Evolutionary conservation across 306 rosid genomes (phyloP).

Genomic region (Cicer chorassanicum): DNA sequence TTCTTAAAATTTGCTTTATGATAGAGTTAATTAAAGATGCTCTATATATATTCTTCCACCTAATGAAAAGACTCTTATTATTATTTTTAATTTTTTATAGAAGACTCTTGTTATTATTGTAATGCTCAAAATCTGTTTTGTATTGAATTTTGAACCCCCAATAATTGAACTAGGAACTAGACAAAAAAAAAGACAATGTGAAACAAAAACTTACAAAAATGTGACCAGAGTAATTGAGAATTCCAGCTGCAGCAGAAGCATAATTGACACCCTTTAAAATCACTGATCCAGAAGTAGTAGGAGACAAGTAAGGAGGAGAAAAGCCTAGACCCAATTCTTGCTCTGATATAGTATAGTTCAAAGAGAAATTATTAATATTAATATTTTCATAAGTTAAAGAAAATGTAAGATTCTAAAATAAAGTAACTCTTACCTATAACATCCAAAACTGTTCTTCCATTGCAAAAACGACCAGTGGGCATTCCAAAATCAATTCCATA

Average conservation of each 20-base stretch:
- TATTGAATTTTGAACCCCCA: background rate
- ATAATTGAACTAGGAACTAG: background rate
- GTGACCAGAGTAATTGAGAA: slow-evolving; percentile 64
- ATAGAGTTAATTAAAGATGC: too few species aligned
- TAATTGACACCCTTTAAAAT: slow-evolving; percentile 71
- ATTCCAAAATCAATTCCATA: slow-evolving; percentile 71
- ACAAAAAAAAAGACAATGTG: background rate
- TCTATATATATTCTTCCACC: too few species aligned
- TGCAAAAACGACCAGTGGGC: slow-evolving; percentile 71
- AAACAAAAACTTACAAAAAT: slow-evolving; percentile 57
- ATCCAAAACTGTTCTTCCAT: slow-evolving; percentile 71
- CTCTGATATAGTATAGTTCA: slow-evolving; percentile 44
- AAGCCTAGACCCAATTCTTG: slow-evolving; percentile 55
- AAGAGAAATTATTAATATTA: background rate
- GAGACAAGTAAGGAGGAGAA: slow-evolving; percentile 73
- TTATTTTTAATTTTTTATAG: too few species aligned
- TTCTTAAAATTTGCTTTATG: too few species aligned
- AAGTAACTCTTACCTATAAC: slow-evolving; percentile 55
- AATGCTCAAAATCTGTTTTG: background rate
- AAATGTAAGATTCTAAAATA: background rate
- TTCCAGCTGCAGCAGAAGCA: slow-evolving; percentile 78
- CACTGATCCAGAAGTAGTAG: slow-evolving; percentile 56
- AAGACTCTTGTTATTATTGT: background rate
- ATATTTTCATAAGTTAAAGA: background rate
- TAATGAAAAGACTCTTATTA: background rate